A percentile compares a stretch with the other conserved stretches of the same genome.
Conservation (phyloP, 805 yeast species). For the Zygosaccharomyces lentus region DNA sequence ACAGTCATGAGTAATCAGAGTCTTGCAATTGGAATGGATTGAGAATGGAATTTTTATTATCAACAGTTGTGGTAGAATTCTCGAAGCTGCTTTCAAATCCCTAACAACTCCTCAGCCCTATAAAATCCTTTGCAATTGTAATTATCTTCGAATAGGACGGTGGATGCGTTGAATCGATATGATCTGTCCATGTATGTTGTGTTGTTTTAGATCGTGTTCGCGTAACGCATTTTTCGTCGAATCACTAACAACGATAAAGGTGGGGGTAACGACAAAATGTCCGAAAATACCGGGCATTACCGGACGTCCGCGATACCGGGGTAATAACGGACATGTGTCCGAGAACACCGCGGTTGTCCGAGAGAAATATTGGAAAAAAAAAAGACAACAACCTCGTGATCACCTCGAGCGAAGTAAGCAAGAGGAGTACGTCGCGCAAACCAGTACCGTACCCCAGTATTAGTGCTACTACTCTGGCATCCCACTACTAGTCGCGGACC, state of each 20-base stretch:
- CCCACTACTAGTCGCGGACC: no score
- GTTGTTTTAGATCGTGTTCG: not conserved
- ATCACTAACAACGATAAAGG: no score
- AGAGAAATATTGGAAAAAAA: no score
- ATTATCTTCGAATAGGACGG: not conserved
- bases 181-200: not conserved
- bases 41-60: not conserved
- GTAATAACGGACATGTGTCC: not conserved
- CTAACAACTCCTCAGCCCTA: not conserved
- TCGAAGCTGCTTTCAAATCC: not conserved
- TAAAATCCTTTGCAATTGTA: not conserved
- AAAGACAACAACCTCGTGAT: no score
- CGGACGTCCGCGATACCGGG: not conserved
- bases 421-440: no score
- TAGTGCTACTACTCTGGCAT: no score
- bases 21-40: not conserved
- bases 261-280: no score
- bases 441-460: no score
- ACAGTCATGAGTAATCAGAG: conserved; percentile 1
- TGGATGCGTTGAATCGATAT: not conserved
- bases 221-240: not conserved
- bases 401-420: no score
- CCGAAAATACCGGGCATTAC: no score
- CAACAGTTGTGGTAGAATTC: not conserved
- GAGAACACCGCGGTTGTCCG: not conserved